Evolutionary conservation across 495 filamentous ascomycete species (phyloP).

Genomic region (Xeromyces bisporus): DNA sequence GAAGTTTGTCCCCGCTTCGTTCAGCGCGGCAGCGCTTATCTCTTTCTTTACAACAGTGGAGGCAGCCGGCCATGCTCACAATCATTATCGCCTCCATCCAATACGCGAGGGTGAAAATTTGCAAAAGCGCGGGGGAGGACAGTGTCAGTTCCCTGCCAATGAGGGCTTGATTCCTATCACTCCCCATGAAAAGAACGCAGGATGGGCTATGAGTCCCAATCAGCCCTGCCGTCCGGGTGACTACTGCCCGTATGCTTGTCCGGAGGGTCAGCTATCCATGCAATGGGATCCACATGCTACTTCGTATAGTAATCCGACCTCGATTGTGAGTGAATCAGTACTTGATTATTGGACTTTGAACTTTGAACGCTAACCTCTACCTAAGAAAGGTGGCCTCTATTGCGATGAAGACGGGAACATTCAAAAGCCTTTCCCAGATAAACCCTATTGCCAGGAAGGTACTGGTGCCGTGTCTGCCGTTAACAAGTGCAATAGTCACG

Average conservation of each 20-base stretch:
- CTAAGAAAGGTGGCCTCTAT: constrained; percentile 59
- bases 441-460: constrained; percentile 56
- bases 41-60: constrained; percentile 38
- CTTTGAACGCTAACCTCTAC: no score
- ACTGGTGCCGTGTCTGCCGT: constrained; percentile 44
- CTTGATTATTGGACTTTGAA: no score
- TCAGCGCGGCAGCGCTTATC: constrained; percentile 33
- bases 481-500: constrained; percentile 43
- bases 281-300: constrained; percentile 64
- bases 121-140: constrained; percentile 29
- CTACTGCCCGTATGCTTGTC: constrained; percentile 69
- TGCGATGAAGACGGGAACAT: constrained; percentile 52
- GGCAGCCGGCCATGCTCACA: constrained; percentile 18
- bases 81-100: constrained; percentile 11
- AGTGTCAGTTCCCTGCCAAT: constrained; percentile 50
- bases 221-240: constrained; percentile 49
- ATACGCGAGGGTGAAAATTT: constrained; percentile 6
- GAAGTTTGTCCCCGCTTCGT: constrained; percentile 17
- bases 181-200: constrained; percentile 46
- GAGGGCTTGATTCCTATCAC: constrained; percentile 53
- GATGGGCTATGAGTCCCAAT: constrained; percentile 73
- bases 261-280: constrained; percentile 55
- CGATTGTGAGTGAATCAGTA: constrained; percentile 49
- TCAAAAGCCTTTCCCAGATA: constrained; percentile 51
- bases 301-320: constrained; percentile 49